Percentiles rank a stretch among this genome's conserved stretches.
Evolutionary conservation across 208 protist species (phyloP).

Genomic region (Trypanosoma avium): DNA sequence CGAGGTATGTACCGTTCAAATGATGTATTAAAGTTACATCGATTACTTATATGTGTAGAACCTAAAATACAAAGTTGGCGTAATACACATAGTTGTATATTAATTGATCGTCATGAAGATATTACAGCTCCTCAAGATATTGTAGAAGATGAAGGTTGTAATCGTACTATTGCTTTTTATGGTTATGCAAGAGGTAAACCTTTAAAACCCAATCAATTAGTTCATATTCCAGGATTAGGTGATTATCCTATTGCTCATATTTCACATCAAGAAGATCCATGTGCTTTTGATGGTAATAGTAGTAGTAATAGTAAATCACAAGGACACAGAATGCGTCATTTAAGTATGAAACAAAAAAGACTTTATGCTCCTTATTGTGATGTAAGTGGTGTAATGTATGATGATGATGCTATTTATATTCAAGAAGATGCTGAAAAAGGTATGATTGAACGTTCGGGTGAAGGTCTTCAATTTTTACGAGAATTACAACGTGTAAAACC

Average conservation of each 20-base stretch:
- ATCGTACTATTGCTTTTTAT: constrained; percentile 95
- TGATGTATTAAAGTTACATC: constrained; percentile 96
- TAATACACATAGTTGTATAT: constrained; percentile 96
- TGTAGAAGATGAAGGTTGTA: constrained; percentile 54
- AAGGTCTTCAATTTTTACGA: constrained; percentile 79
- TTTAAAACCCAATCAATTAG: constrained; percentile 87
- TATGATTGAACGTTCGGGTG: constrained; percentile 78
- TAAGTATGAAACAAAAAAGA: constrained; percentile 93
- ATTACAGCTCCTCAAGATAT: constrained; percentile 95
- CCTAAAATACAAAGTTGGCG: constrained; percentile 97
- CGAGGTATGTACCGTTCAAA: constrained; percentile 98
- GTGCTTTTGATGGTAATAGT: constrained; percentile 67
- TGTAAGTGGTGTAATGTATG: constrained; percentile 97
- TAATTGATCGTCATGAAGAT: constrained; percentile 98
- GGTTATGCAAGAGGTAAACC: constrained; percentile 98
- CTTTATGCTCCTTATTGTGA: constrained; percentile 99
- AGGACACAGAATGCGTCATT: constrained; percentile 87
- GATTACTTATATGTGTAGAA: constrained; percentile 97
- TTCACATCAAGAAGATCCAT: constrained; percentile 95
- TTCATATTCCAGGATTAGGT: constrained; percentile 98
- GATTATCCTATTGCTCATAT: constrained; percentile 95
- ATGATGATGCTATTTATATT: constrained; percentile 98
- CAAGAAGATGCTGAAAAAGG: constrained; percentile 82
- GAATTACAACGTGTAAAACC: constrained; percentile 74
- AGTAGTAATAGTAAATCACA: constrained; percentile 31